These are phyloP conservation scores for Irpex rosettiformis DNA, from an alignment of 1,284 basidiomycete genomes.

Conservation along the genomic window DNA sequence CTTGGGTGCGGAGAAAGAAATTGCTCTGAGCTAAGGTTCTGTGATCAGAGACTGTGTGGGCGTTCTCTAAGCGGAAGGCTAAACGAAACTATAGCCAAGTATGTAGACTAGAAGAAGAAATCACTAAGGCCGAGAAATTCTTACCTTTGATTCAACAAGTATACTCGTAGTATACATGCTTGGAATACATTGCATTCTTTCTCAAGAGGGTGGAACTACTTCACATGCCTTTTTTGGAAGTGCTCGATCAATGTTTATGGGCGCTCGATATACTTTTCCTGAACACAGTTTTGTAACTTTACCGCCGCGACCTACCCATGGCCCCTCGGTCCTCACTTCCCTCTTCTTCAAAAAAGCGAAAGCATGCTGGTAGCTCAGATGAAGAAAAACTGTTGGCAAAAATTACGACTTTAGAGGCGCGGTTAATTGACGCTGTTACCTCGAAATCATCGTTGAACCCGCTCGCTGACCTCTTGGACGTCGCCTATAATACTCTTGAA, in stretches of 20 bases:
- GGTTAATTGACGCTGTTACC: slow-evolving; percentile 45
- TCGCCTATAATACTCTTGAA: slow-evolving; percentile 42
- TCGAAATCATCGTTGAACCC: slow-evolving; percentile 71
- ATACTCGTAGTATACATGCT: too few relatives aligned
- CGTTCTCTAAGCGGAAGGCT: too few relatives aligned
- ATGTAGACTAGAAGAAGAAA: too few relatives aligned
- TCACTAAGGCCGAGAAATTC: too few relatives aligned
- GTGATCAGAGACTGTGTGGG: too few relatives aligned
- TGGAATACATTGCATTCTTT: too few relatives aligned
- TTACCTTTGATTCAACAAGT: too few relatives aligned
- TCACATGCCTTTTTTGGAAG: slow-evolving; percentile 1
- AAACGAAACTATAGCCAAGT: too few relatives aligned
- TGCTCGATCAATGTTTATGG: not conserved
- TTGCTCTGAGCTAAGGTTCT: too few relatives aligned
- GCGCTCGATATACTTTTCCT: not conserved
- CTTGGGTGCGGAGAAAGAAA: too few relatives aligned
- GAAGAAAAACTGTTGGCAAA: not conserved
- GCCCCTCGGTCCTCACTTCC: slow-evolving; percentile 41
- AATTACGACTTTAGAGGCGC: slow-evolving; percentile 49
- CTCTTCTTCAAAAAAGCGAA: slow-evolving; percentile 54
- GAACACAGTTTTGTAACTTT: not conserved
- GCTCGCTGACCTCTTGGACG: slow-evolving; percentile 70
- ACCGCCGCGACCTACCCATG: slow-evolving; percentile 7
- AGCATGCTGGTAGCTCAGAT: slow-evolving; percentile 28
- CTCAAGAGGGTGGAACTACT: not conserved